Percentiles rank a stretch among this genome's conserved stretches.
Evolutionary conservation across 495 filamentous ascomycete species (phyloP).

Genomic region (Haplographium delicatum): DNA sequence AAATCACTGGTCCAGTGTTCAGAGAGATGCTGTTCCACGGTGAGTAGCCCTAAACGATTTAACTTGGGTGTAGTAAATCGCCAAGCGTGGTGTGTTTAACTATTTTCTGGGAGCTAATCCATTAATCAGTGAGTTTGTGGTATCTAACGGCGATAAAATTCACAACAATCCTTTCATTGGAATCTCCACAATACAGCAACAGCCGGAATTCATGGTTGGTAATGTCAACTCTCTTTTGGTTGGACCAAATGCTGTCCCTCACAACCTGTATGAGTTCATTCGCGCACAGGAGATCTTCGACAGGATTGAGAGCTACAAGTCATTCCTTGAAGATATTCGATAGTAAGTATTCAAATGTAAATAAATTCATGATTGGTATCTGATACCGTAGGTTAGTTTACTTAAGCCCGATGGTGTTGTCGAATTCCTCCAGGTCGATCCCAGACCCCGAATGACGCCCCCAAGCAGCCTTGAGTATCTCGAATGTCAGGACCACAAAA

Average conservation of each 20-base stretch:
- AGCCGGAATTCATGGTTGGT: slow-evolving; percentile 24
- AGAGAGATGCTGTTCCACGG: slow-evolving; percentile 4
- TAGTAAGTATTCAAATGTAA: slow-evolving; percentile 11
- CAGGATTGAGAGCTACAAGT: slow-evolving; percentile 22
- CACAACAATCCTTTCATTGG: slow-evolving; percentile 15
- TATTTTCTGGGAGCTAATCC: neutral
- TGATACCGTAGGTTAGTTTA: slow-evolving; percentile 2
- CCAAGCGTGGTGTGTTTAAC: neutral
- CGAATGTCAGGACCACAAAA: slow-evolving; percentile 10
- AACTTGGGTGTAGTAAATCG: too few relatives aligned
- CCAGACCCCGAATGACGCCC: slow-evolving; percentile 15
- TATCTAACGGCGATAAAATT: neutral
- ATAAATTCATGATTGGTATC: too few relatives aligned
- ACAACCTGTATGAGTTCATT: slow-evolving; percentile 22
- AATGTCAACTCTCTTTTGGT: slow-evolving; percentile 19
- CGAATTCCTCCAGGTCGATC: slow-evolving; percentile 27
- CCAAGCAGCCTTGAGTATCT: neutral
- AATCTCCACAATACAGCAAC: slow-evolving; percentile 11
- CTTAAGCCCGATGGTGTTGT: slow-evolving; percentile 26
- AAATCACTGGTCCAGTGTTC: slow-evolving; percentile 20
- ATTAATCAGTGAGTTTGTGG: slow-evolving; percentile 20
- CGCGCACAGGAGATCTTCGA: slow-evolving; percentile 23
- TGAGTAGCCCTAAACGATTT: too few relatives aligned
- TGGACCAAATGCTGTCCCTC: slow-evolving; percentile 16
- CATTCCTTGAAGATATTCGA: slow-evolving; percentile 23